Evolutionary conservation across 768 basidiomycete genomes (phyloP).

Genomic region (Lactifluus subvellereus): DNA sequence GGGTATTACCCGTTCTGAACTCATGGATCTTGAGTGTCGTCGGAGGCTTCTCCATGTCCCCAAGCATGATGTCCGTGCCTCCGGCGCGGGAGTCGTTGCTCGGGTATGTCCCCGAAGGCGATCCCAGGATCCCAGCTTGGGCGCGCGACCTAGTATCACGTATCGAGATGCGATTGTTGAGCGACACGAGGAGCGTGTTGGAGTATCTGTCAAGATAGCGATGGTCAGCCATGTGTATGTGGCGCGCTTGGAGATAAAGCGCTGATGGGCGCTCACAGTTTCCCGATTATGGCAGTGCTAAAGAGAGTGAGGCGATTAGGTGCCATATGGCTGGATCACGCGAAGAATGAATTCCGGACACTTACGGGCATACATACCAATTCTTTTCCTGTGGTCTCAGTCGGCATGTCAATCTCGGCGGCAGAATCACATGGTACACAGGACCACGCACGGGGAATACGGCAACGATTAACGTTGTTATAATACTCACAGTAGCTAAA

Average conservation of each 20-base stretch:
- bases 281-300: slow-evolving; percentile 15
- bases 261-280: slow-evolving; percentile 11
- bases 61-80: background rate
- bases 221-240: background rate
- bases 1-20: background rate
- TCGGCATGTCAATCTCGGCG: background rate
- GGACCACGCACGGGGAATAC: slow-evolving; percentile 1
- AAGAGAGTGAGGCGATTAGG: background rate
- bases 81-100: background rate
- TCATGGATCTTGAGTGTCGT: background rate
- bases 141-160: background rate
- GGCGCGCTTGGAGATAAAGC: background rate
- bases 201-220: slow-evolving; percentile 17
- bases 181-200: slow-evolving; percentile 28
- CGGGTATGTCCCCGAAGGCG: background rate
- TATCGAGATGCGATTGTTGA: slow-evolving; percentile 25
- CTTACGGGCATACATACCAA: slow-evolving; percentile 11
- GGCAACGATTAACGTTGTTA: background rate
- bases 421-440: background rate
- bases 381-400: background rate
- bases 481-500: background rate
- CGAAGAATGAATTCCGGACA: background rate
- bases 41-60: background rate
- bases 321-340: background rate
- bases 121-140: background rate